phyloP scores from a whole-genome alignment of 164 flowering plant species.

The Chloranthus sessilifolius region DNA sequence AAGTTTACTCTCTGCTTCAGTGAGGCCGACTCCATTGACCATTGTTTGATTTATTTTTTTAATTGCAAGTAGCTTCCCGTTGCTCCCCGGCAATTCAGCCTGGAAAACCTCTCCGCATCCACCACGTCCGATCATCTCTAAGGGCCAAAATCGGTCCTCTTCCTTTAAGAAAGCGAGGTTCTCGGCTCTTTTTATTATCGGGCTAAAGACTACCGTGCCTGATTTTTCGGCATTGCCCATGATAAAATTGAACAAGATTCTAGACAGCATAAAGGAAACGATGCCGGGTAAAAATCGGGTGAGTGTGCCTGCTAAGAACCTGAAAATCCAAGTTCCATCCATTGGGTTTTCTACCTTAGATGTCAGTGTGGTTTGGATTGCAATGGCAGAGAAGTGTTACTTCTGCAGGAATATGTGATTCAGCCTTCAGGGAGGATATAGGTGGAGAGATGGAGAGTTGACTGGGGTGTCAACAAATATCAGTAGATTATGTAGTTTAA shows the following conservation, averaged over 20 bases:
- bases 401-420: no score
- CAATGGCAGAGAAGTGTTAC: no score
- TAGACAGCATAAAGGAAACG: slow-evolving; percentile 41
- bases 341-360: no score
- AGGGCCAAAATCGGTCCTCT: slow-evolving; percentile 54
- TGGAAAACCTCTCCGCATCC: slow-evolving; percentile 87
- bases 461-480: no score
- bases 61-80: slow-evolving; percentile 63
- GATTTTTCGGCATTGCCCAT: slow-evolving; percentile 30
- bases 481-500: no score
- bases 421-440: no score
- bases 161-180: slow-evolving; percentile 69
- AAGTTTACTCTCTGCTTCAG: slow-evolving; percentile 53
- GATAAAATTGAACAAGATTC: slow-evolving; percentile 29
- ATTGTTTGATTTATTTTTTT: slow-evolving; percentile 55
- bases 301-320: slow-evolving; percentile 55
- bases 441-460: no score
- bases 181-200: slow-evolving; percentile 56
- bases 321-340: slow-evolving; percentile 37
- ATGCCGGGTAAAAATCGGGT: slow-evolving; percentile 61
- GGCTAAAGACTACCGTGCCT: slow-evolving; percentile 55
- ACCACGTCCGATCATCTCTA: slow-evolving; percentile 68
- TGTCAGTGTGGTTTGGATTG: no score
- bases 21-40: slow-evolving; percentile 41
- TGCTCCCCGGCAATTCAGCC: slow-evolving; percentile 56